A percentile compares a stretch with the other conserved stretches of the same genome.
Conservation (phyloP, 768 basidiomycete genomes). For the Suillus plorans region DNA sequence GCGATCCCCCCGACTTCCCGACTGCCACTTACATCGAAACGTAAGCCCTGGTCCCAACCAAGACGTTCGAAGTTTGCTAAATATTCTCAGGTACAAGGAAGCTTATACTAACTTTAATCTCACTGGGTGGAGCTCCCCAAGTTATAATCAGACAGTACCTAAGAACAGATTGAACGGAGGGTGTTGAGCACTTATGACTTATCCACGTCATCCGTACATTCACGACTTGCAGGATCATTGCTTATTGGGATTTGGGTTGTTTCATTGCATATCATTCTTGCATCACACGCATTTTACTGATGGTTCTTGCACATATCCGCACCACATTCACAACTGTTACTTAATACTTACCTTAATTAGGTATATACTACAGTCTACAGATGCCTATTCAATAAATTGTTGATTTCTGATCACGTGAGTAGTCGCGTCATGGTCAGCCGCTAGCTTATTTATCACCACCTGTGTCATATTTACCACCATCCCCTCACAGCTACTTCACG, state of each 20-base stretch:
- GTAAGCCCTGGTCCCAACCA: slow-evolving; percentile 37
- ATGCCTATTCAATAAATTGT: not conserved
- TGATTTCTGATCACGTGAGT: slow-evolving; percentile 33
- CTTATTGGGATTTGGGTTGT: not conserved
- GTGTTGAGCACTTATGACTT: slow-evolving; percentile 18
- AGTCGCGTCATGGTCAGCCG: slow-evolving; percentile 28
- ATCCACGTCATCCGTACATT: not conserved
- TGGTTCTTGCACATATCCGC: not conserved
- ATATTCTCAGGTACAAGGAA: slow-evolving; percentile 35
- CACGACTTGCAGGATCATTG: not conserved
- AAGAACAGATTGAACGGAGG: slow-evolving; percentile 47
- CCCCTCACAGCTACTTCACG: slow-evolving; percentile 1
- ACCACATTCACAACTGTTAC: not conserved
- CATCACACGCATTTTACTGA: not conserved
- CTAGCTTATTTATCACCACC: not conserved
- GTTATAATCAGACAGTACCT: slow-evolving; percentile 54
- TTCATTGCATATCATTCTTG: slow-evolving; percentile 2
- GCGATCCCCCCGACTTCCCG: slow-evolving; percentile 71
- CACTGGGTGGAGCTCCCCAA: slow-evolving; percentile 41
- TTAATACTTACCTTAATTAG: not conserved
- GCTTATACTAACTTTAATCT: slow-evolving; percentile 45
- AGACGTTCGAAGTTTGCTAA: not conserved
- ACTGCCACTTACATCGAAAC: slow-evolving; percentile 74
- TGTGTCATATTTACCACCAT: slow-evolving; percentile 23
- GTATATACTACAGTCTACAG: not conserved